These are phyloP conservation scores for Panaeolus cyanescens DNA, from an alignment of 768 basidiomycete species.

Conservation along the genomic window DNA sequence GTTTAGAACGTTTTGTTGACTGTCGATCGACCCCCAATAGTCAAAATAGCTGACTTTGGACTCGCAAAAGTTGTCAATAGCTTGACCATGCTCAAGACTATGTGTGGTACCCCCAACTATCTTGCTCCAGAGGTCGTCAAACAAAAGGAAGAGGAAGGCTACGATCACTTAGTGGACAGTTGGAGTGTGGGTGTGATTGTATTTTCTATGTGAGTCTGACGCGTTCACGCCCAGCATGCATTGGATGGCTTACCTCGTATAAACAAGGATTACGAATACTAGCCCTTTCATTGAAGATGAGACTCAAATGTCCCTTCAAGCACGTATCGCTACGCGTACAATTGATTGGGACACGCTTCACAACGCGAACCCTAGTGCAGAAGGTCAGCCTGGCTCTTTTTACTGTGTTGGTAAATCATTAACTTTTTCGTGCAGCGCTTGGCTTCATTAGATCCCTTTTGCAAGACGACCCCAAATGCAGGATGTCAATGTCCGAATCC, in stretches of 20 bases:
- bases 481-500: conserved; percentile 75
- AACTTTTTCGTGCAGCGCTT: conserved; percentile 40
- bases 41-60: conserved; percentile 96
- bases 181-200: conserved; percentile 97
- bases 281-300: conserved; percentile 84
- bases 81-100: conserved; percentile 80
- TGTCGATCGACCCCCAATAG: conserved; percentile 58
- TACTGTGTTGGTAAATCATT: neutral
- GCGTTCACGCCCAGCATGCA: neutral
- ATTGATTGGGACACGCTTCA: conserved; percentile 65
- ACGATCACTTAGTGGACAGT: conserved; percentile 88
- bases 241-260: conserved; percentile 10
- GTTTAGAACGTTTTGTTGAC: conserved; percentile 86
- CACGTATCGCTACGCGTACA: conserved; percentile 55
- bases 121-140: conserved; percentile 90
- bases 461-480: conserved; percentile 55
- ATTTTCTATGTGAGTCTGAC: conserved; percentile 72
- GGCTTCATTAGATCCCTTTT: conserved; percentile 73
- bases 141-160: conserved; percentile 66
- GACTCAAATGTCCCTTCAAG: conserved; percentile 56
- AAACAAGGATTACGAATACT: conserved; percentile 67
- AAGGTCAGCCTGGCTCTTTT: conserved; percentile 41
- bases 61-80: conserved; percentile 90
- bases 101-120: conserved; percentile 96
- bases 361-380: conserved; percentile 36